Base-by-base conservation (phyloP, 2,329 filamentous ascomycete genomes). In the Apiospora marii region DNA sequence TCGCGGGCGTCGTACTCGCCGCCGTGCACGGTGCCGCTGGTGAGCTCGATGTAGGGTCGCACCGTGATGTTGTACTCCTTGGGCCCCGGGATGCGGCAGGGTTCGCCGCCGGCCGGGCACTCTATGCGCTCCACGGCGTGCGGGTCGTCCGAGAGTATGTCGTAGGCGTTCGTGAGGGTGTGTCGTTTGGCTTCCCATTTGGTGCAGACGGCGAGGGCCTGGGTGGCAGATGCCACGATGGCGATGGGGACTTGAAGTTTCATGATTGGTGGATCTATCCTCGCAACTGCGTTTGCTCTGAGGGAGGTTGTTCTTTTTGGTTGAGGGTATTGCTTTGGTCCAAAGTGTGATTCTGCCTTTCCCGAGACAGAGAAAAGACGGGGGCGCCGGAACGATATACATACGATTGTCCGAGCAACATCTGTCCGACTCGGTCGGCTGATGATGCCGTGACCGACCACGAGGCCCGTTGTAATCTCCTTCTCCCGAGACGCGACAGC, bases 111-210 rank as follows among this genome's bases (percentile, higher is more conserved):
- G 22, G n/a, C 22, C 22, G 48, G 48, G 13, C 48, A 51, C 22
- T 24, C 22, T 3, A 51, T 22, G 10, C n/a, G 48, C 48, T 51
- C 22, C 22, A 51, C 8, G 7, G 4, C 10, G n/a, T 24, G 48
- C 10, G 8, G 6, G 48, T 51, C n/a, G 48, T 51, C 48, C 7
- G 1, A 3, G 48, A 12, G 22, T 13, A 51, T 24, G 7, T 22
- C 46, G 6, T 6, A 1, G 22, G 22, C 7, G n/a, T 4, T 13
- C 16, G 19, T 4, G 1, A 3, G 0, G 10, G 2, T 12, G 48
- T 51, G 3, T 3, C 7, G 1, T 24, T 3, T 1, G 48, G 1
- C 22, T 24, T 51, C n/a, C 48, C 48, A 51, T 24, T 51, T 12
- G 22, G n/a, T 51, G 48, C 48, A 51, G 48, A 24, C 22, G 48